Percentiles rank a stretch among this genome's conserved stretches.
phyloP scores from a whole-genome alignment of 805 yeast genomes.

The Zygosaccharomyces bisporus region DNA sequence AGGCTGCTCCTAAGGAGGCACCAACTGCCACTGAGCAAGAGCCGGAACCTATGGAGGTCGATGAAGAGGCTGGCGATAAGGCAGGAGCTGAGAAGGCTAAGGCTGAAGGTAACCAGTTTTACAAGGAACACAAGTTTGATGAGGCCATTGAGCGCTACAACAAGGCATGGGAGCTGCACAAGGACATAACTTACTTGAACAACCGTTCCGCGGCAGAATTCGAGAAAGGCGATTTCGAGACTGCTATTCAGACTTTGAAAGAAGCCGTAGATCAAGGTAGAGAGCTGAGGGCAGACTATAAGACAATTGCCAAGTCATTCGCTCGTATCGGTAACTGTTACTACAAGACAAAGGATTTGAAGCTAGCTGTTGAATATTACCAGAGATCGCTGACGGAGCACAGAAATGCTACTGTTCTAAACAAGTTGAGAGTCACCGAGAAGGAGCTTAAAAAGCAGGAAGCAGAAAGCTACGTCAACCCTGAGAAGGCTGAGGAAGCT shows the following conservation, averaged over 20 bases:
- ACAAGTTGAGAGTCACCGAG: conserved; percentile 83
- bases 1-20: conserved; percentile 26
- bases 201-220: conserved; percentile 97
- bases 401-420: conserved; percentile 89
- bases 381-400: conserved; percentile 95
- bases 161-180: conserved; percentile 75
- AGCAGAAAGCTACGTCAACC: conserved; percentile 74
- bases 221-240: conserved; percentile 89
- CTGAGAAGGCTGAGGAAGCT: conserved; percentile 92
- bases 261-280: conserved; percentile 87
- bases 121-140: conserved; percentile 84
- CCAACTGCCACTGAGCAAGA: conserved; percentile 33
- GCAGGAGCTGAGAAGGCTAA: conserved; percentile 65
- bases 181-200: conserved; percentile 90
- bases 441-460: conserved; percentile 78
- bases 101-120: conserved; percentile 79
- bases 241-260: conserved; percentile 76
- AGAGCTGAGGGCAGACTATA: conserved; percentile 87
- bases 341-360: conserved; percentile 67
- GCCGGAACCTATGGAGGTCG: conserved; percentile 39
- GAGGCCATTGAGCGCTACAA: conserved; percentile 86
- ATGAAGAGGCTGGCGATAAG: conserved; percentile 35
- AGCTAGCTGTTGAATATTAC: conserved; percentile 69
- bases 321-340: conserved; percentile 86
- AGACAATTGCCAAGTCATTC: conserved; percentile 84